A percentile compares a stretch with the other conserved stretches of the same genome.
phyloP scores from a whole-genome alignment of 768 basidiomycete genomes.

The Leccinum disarticulatum region DNA sequence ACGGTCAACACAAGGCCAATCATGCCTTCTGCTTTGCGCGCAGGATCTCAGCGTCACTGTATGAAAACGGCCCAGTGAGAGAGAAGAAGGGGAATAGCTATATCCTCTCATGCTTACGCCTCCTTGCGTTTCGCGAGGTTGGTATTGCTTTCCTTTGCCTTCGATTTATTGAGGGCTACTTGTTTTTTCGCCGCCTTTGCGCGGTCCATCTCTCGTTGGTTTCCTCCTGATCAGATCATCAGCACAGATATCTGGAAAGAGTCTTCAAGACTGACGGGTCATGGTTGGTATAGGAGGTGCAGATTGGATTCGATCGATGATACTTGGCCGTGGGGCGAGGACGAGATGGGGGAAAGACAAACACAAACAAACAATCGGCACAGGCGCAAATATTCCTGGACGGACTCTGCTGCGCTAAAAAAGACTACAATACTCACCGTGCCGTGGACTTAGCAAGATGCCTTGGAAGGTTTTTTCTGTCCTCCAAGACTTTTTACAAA shows the following conservation, averaged over 20 bases:
- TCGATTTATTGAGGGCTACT: slow-evolving; percentile 47
- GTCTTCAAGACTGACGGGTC: slow-evolving; percentile 49
- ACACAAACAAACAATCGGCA: slow-evolving; percentile 26
- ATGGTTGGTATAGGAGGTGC: slow-evolving; percentile 29
- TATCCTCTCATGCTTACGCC: slow-evolving; percentile 49
- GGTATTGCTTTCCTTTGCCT: slow-evolving; percentile 68
- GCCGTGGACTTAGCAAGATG: not conserved
- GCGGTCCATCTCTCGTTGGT: slow-evolving; percentile 79
- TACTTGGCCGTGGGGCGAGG: not conserved
- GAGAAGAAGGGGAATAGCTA: slow-evolving; percentile 16
- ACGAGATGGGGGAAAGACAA: slow-evolving; percentile 10
- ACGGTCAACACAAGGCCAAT: slow-evolving; percentile 7
- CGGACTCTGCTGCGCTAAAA: too few species aligned
- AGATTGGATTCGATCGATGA: slow-evolving; percentile 7
- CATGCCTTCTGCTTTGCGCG: slow-evolving; percentile 79
- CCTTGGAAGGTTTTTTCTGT: not conserved
- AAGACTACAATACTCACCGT: too few species aligned
- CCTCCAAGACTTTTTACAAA: slow-evolving; percentile 2
- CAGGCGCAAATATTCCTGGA: not conserved
- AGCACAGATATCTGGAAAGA: not conserved
- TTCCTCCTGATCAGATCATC: slow-evolving; percentile 59
- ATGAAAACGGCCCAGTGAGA: slow-evolving; percentile 27
- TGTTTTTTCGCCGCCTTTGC: slow-evolving; percentile 72
- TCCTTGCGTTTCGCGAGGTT: slow-evolving; percentile 70
- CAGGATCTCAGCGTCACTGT: slow-evolving; percentile 73